Evolutionary conservation across 2,329 filamentous ascomycete species (phyloP).

Genomic region (Talaromyces sp.): DNA sequence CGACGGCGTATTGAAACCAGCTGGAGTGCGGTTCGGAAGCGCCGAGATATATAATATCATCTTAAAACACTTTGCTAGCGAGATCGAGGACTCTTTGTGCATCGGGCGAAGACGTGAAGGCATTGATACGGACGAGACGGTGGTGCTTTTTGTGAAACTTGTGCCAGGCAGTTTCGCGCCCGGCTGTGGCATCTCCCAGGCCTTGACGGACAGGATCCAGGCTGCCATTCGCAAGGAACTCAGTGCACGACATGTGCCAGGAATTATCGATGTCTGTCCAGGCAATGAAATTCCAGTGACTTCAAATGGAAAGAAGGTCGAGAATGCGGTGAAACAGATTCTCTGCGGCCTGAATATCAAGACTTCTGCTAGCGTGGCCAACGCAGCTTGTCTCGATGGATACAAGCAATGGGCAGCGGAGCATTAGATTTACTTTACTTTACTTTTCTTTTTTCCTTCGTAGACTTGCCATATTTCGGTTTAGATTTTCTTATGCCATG

Average conservation of each 20-base stretch:
- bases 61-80: conserved; percentile 70
- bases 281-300: conserved; percentile 75
- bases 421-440: conserved; percentile 27
- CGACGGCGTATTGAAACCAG: conserved; percentile 89
- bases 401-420: conserved; percentile 71
- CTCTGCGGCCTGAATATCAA: conserved; percentile 81
- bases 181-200: conserved; percentile 48
- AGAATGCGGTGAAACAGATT: conserved; percentile 95
- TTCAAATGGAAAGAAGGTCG: conserved; percentile 95
- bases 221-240: conserved; percentile 68
- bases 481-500: neutral
- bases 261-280: conserved; percentile 72
- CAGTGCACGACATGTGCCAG: conserved; percentile 85
- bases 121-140: conserved; percentile 74
- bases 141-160: conserved; percentile 85
- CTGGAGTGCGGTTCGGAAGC: conserved; percentile 84
- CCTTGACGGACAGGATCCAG: conserved; percentile 62
- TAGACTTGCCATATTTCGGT: neutral
- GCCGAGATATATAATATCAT: conserved; percentile 97
- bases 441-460: neutral
- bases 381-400: conserved; percentile 82
- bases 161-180: conserved; percentile 23
- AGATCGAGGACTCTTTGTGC: conserved; percentile 82
- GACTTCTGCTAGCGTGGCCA: conserved; percentile 89
- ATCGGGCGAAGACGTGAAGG: conserved; percentile 68